Conservation (phyloP, 257 asterid genomes). For the Voacanga thouarsii region DNA sequence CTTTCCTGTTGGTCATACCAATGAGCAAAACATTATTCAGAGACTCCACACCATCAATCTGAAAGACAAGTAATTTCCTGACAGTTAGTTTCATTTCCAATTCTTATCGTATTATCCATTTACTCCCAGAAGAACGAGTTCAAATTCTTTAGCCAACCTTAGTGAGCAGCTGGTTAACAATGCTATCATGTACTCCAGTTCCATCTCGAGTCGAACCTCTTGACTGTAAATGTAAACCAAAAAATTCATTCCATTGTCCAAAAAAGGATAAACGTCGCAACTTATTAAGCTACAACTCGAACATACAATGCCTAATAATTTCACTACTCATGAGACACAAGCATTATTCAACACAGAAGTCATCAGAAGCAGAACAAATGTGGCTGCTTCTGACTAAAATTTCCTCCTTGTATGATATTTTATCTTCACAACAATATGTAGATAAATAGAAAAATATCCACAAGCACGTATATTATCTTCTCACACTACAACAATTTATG, state of each 20-base stretch:
- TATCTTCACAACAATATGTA: background rate
- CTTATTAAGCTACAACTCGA: background rate
- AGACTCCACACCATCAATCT: conserved; percentile 99
- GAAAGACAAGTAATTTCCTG: conserved; percentile 28
- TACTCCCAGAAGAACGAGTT: conserved; percentile 17
- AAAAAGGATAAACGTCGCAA: background rate
- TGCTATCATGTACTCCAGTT: conserved; percentile 99
- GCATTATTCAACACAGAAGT: background rate
- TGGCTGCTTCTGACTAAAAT: background rate
- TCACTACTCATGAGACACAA: background rate
- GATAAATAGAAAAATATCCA: background rate
- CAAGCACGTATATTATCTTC: background rate
- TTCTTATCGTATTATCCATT: conserved; percentile 7
- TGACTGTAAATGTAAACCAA: conserved; percentile 55
- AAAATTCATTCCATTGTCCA: conserved; percentile 17
- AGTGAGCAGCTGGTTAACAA: conserved; percentile 96
- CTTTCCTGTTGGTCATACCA: conserved; percentile 99
- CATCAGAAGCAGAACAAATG: background rate
- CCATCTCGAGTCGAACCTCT: conserved; percentile 99
- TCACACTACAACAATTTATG: background rate
- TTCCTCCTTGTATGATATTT: background rate
- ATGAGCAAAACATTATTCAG: conserved; percentile 95
- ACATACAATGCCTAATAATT: background rate
- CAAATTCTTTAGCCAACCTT: conserved; percentile 56
- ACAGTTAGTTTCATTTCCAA: background rate